Percentiles rank a stretch among this genome's conserved stretches.
Conservation (phyloP, 2,329 filamentous ascomycete species). For the Tympanopsis confertula region DNA sequence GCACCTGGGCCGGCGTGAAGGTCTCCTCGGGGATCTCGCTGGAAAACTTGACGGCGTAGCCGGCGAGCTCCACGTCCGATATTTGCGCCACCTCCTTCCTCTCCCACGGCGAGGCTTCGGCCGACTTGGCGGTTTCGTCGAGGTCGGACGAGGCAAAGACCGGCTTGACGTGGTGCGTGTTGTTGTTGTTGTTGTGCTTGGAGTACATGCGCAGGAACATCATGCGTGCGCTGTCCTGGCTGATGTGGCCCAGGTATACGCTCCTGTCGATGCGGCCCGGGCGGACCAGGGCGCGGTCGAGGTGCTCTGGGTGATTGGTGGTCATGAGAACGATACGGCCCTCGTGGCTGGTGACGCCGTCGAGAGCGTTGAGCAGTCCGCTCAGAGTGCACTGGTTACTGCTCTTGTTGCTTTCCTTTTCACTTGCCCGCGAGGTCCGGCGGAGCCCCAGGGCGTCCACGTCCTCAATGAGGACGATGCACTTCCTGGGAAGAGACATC, state of each 20-base stretch:
- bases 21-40: conserved; percentile 36
- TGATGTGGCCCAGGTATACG: conserved; percentile 42
- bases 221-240: conserved; percentile 34
- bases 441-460: conserved; percentile 65
- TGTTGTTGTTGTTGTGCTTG: conserved; percentile 9
- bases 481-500: conserved; percentile 53
- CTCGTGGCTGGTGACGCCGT: conserved; percentile 57
- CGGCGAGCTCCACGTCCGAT: conserved; percentile 21
- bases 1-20: conserved; percentile 49
- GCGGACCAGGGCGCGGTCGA: conserved; percentile 50
- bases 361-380: conserved; percentile 69
- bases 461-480: conserved; percentile 65
- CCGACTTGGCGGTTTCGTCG: conserved; percentile 9
- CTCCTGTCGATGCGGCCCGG: conserved; percentile 51
- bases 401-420: conserved; percentile 1
- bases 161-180: conserved; percentile 19
- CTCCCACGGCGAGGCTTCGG: conserved; percentile 16
- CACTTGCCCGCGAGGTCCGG: conserved; percentile 34
- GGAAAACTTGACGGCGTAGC: conserved; percentile 35
- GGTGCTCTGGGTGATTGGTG: conserved; percentile 50
- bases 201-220: conserved; percentile 49
- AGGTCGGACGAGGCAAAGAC: conserved; percentile 9
- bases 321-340: conserved; percentile 55
- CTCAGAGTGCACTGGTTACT: conserved; percentile 50
- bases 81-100: conserved; percentile 17